A percentile compares a stretch with the other conserved stretches of the same genome.
These are phyloP conservation scores for Diaporthe sp. DNA, from an alignment of 2,329 filamentous ascomycete genomes.

Conservation along the genomic window DNA sequence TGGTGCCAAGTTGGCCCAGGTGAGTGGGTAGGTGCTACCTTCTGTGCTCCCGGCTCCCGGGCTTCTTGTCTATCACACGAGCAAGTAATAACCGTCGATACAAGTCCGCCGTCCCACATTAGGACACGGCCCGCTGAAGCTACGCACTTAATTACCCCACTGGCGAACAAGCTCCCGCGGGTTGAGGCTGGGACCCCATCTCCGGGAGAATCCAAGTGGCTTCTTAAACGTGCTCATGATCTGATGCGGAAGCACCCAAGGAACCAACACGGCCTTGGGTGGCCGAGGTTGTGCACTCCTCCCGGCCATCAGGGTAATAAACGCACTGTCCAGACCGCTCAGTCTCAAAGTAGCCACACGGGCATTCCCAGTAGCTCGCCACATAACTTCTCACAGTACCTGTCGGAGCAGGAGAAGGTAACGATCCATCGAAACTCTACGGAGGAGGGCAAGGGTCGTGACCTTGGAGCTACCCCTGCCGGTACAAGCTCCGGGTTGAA, in stretches of 20 bases:
- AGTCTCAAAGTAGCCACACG: background rate
- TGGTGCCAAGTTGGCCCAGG: slow-evolving; percentile 3
- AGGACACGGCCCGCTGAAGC: slow-evolving; percentile 3
- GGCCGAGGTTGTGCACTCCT: slow-evolving; percentile 1
- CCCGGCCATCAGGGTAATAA: background rate
- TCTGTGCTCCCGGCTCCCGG: slow-evolving; percentile 20
- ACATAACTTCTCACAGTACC: background rate
- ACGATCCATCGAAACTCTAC: background rate
- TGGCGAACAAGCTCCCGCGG: slow-evolving; percentile 8
- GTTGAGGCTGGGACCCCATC: background rate
- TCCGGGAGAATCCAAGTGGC: slow-evolving; percentile 24
- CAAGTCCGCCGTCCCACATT: slow-evolving; percentile 20
- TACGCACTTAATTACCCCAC: slow-evolving; percentile 11
- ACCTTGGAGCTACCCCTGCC: slow-evolving; percentile 9
- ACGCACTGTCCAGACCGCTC: background rate
- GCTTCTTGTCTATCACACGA: slow-evolving; percentile 22
- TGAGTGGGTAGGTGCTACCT: slow-evolving; percentile 25
- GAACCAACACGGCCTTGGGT: slow-evolving; percentile 5
- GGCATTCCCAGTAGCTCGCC: background rate
- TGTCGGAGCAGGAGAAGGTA: background rate
- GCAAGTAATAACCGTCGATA: slow-evolving; percentile 27
- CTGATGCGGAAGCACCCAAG: slow-evolving; percentile 8
- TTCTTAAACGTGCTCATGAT: slow-evolving; percentile 31
- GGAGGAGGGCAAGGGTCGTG: background rate
- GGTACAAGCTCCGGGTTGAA: slow-evolving; percentile 17